Conservation (phyloP, 2,329 filamentous ascomycete species). For the Neopestalotiopsis clavispora region DNA sequence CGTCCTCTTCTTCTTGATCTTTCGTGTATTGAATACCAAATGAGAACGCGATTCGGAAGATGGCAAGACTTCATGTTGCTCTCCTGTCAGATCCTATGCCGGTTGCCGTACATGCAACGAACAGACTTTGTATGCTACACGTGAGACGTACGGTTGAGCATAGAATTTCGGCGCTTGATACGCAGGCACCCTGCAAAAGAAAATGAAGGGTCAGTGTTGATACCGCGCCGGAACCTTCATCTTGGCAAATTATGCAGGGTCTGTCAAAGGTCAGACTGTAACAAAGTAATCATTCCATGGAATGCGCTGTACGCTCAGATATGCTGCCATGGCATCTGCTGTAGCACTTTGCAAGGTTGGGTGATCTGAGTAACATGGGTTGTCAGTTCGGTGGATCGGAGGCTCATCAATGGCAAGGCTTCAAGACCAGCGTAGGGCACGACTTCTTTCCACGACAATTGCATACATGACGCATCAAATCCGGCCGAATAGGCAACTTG, state of each 20-base stretch:
- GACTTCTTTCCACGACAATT: too few species aligned
- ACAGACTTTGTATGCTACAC: not conserved
- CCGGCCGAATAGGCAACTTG: too few species aligned
- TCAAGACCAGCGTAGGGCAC: not conserved
- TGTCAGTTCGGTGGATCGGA: not conserved
- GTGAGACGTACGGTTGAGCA: not conserved
- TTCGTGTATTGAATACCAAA: not conserved
- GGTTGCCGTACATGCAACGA: not conserved
- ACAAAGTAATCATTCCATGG: not conserved
- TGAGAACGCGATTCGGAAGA: too few species aligned
- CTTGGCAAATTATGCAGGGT: not conserved
- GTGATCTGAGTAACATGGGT: not conserved
- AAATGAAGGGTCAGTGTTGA: not conserved
- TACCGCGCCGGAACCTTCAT: not conserved
- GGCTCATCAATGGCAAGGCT: not conserved
- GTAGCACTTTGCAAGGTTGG: not conserved
- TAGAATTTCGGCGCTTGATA: not conserved
- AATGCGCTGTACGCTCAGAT: not conserved
- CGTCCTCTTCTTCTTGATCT: not conserved
- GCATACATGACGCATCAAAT: not conserved
- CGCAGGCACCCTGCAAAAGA: not conserved
- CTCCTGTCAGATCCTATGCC: not conserved
- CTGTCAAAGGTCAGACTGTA: not conserved
- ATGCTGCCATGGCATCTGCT: not conserved
- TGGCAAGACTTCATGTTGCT: not conserved